Base-by-base conservation (phyloP, 352 stramenopile species). In the Pythium chondricola region DNA sequence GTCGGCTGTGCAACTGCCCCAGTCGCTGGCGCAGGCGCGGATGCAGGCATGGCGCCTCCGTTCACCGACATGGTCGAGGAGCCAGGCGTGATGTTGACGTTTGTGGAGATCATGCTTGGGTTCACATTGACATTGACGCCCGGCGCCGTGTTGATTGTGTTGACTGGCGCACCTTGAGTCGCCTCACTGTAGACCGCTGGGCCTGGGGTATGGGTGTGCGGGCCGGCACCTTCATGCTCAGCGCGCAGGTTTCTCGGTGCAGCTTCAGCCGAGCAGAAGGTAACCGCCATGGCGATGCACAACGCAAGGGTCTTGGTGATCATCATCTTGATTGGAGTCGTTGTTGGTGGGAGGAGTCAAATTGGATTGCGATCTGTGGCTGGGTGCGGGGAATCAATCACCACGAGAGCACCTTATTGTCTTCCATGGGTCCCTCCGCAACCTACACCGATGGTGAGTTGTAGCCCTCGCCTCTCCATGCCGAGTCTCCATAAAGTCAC, bases 51-150 rank as follows among this genome's bases (percentile, higher is more conserved):
- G 24, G 17, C 32, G n/a, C 38, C 21, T 21, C 20, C 20, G 22
- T 22, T 44, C 21, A 56, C 30, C 21, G 32, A 37, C 22, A 33
- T 48, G 21, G 39, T 36, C 4, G 30, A 20, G 0, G 48, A 25
- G 10, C 48, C 48, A 10, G 48, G 48, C 21, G 48, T 48, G 39
- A 39, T n/a, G 14, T 43, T 53, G 13, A 52, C 33, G 25, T 40
- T 43, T 14, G 43, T 41, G 25, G 25, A 22, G 18, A 37, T 27
- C 4, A 27, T 48, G 14, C 25, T n/a, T 2, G 41, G 22, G 13
- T 29, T 38, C 21, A 45, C 22, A 33, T 51, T 33, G 32, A 51
- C 44, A 33, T 43, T 54, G 13, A 39, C 29, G 21, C 26, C 30
- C 16, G 36, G n/a, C 8, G 29, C 17, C 18, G 36, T 42, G 18